These are phyloP conservation scores for Verticillium longisporum DNA, from an alignment of 2,329 filamentous ascomycete genomes.

Conservation along the genomic window DNA sequence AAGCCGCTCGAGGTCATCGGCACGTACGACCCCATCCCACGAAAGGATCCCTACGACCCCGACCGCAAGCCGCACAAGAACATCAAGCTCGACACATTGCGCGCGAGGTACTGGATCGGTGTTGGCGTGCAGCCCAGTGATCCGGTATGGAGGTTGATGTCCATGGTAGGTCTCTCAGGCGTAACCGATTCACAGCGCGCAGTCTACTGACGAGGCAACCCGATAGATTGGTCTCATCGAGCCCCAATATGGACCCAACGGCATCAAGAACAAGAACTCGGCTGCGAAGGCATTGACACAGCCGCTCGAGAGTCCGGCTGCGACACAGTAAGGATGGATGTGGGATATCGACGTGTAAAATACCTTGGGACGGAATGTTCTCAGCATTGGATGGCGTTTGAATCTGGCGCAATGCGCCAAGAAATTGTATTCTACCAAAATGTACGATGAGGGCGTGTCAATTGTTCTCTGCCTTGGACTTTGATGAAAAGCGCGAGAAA, in stretches of 20 bases:
- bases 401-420: not conserved
- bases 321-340: not conserved
- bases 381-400: not conserved
- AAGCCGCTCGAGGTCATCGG: slow-evolving; percentile 90
- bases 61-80: slow-evolving; percentile 79
- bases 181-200: not conserved
- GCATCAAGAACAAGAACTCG: slow-evolving; percentile 5
- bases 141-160: slow-evolving; percentile 77
- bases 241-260: slow-evolving; percentile 22
- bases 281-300: slow-evolving; percentile 9
- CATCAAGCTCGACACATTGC: slow-evolving; percentile 72
- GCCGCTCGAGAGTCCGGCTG: not conserved
- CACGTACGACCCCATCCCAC: slow-evolving; percentile 65
- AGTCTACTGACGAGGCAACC: not conserved
- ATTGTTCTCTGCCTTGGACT: not conserved
- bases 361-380: not conserved
- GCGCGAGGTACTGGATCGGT: slow-evolving; percentile 93
- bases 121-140: slow-evolving; percentile 94
- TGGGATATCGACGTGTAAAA: not conserved
- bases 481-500: not conserved
- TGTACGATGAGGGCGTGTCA: not conserved
- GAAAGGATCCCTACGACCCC: slow-evolving; percentile 50
- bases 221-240: slow-evolving; percentile 31
- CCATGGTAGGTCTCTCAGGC: slow-evolving; percentile 55
- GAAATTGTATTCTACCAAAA: not conserved